Percentiles rank a stretch among this genome's conserved stretches.
Conservation (phyloP, 2,329 filamentous ascomycete genomes). For the Aureobasidium sp. region DNA sequence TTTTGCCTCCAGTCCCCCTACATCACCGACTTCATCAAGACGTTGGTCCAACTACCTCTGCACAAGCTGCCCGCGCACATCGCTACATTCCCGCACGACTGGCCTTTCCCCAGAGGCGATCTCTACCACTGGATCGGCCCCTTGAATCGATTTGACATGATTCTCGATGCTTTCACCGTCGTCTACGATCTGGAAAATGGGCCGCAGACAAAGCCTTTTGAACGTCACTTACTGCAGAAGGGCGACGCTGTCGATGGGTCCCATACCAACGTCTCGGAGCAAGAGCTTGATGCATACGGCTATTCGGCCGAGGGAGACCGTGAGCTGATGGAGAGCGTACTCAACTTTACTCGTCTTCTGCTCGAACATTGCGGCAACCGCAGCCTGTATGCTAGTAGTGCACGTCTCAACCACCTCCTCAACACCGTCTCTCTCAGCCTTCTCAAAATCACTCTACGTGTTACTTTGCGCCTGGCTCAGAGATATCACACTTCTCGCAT, state of each 20-base stretch:
- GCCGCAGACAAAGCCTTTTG: constrained; percentile 73
- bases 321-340: constrained; percentile 68
- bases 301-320: constrained; percentile 71
- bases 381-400: constrained; percentile 91
- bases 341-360: constrained; percentile 80
- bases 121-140: constrained; percentile 97
- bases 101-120: constrained; percentile 93
- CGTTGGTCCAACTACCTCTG: constrained; percentile 61
- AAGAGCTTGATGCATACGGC: constrained; percentile 40
- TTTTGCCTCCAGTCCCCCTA: constrained; percentile 65
- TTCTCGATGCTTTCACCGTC: constrained; percentile 73
- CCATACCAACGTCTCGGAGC: constrained; percentile 20
- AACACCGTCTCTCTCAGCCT: constrained; percentile 79
- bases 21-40: constrained; percentile 71
- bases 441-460: constrained; percentile 68
- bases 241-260: constrained; percentile 41
- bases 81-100: constrained; percentile 73
- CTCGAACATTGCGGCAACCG: constrained; percentile 94
- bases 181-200: constrained; percentile 74
- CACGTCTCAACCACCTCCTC: constrained; percentile 79
- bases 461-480: constrained; percentile 81
- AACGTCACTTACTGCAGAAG: constrained; percentile 56
- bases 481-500: constrained; percentile 87
- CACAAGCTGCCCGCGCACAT: constrained; percentile 72
- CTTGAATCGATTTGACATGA: constrained; percentile 84